phyloP scores from a whole-genome alignment of 169 alveolate genomes.

The Babesia microti region DNA sequence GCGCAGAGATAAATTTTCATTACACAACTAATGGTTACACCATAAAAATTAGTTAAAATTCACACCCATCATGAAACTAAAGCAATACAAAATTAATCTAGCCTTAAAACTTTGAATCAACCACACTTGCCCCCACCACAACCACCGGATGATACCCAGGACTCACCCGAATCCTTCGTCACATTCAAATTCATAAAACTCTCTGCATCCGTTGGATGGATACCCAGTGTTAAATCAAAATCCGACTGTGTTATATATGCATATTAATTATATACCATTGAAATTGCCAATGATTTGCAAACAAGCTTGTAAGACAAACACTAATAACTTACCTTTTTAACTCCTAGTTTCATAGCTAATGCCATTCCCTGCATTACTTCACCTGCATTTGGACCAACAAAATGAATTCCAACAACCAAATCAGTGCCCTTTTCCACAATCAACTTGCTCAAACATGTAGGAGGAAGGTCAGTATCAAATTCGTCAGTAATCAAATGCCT shows the following conservation, averaged over 20 bases:
- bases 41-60: no score
- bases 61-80: no score
- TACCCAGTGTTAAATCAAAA: slow-evolving; percentile 79
- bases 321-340: slow-evolving; percentile 60
- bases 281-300: no score
- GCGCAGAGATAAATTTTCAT: no score
- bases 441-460: slow-evolving; percentile 81
- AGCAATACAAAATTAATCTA: no score
- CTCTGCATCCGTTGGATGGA: slow-evolving; percentile 97
- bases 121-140: slow-evolving; percentile 92
- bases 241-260: slow-evolving; percentile 44
- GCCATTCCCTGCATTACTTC: slow-evolving; percentile 94
- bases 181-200: slow-evolving; percentile 65
- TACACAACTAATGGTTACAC: no score
- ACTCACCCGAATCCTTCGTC: slow-evolving; percentile 75
- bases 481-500: slow-evolving; percentile 46
- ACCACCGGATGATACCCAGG: slow-evolving; percentile 81
- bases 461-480: slow-evolving; percentile 61
- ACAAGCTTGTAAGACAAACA: no score
- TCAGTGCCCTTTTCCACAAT: slow-evolving; percentile 77
- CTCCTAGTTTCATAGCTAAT: slow-evolving; percentile 85
- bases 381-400: slow-evolving; percentile 96
- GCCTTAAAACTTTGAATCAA: no score
- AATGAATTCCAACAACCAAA: slow-evolving; percentile 91
- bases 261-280: neutral